Percentiles rank a stretch among this genome's conserved stretches.
Evolutionary conservation across 2,329 filamentous ascomycete genomes (phyloP).

Genomic region (Mycosphaerella arachidis): DNA sequence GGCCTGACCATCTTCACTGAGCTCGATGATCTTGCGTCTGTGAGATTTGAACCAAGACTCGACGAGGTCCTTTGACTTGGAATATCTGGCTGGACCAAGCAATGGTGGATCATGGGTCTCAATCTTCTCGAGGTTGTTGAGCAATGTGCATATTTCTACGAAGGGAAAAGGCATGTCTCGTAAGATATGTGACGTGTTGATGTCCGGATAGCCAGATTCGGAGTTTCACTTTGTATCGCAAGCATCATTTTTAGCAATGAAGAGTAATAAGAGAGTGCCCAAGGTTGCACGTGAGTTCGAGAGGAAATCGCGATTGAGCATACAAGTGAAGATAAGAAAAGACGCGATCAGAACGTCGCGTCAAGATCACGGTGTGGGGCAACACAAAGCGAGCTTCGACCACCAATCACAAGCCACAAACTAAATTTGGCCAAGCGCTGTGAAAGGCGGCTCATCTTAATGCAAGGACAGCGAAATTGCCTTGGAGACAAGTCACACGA

Average conservation of each 20-base stretch:
- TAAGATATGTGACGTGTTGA: conserved; percentile 1
- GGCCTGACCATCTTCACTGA: conserved; percentile 51
- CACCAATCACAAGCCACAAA: neutral
- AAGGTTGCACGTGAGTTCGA: conserved; percentile 3
- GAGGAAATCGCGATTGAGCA: neutral
- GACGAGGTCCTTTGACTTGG: conserved; percentile 39
- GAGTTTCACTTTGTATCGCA: neutral
- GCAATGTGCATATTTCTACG: conserved; percentile 65
- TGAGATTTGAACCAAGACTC: conserved; percentile 66
- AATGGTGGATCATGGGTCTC: conserved; percentile 39
- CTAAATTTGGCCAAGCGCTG: neutral
- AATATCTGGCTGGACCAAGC: conserved; percentile 30
- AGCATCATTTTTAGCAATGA: neutral
- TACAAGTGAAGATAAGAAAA: neutral
- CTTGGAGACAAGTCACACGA: too few species aligned
- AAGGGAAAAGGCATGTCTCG: conserved; percentile 62
- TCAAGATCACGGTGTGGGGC: neutral
- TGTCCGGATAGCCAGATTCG: neutral
- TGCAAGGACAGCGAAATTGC: neutral
- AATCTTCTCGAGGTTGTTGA: conserved; percentile 61
- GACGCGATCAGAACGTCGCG: neutral
- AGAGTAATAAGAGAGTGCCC: neutral
- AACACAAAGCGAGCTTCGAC: neutral
- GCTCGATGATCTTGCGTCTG: conserved; percentile 52
- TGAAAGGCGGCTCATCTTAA: neutral